Evolutionary conservation across 495 filamentous ascomycete species (phyloP).

Genomic region (Filosporella fistucella): DNA sequence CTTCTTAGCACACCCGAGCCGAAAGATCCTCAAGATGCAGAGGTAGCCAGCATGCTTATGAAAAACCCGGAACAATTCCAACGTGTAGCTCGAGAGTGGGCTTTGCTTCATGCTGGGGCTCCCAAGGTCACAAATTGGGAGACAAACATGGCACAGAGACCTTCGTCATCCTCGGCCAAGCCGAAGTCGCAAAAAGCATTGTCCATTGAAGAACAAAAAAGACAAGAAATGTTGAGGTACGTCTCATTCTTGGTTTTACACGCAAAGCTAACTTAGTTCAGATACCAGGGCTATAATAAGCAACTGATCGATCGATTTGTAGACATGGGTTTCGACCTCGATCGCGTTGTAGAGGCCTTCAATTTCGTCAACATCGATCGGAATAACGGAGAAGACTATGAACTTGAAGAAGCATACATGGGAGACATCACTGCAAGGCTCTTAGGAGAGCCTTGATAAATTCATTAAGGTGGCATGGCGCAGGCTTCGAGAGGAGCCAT

Average conservation of each 20-base stretch:
- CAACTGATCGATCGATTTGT: constrained; percentile 84
- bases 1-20: constrained; percentile 92
- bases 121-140: constrained; percentile 43
- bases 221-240: constrained; percentile 10
- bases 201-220: constrained; percentile 29
- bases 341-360: constrained; percentile 80
- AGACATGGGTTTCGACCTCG: constrained; percentile 92
- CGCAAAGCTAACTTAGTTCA: constrained; percentile 27
- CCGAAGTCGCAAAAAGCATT: constrained; percentile 12
- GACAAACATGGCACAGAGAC: background rate
- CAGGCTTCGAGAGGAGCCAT: too few species aligned
- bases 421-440: constrained; percentile 84
- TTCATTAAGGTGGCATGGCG: too few species aligned
- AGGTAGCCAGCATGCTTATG: constrained; percentile 90
- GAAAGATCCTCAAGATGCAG: constrained; percentile 94
- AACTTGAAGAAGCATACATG: constrained; percentile 80
- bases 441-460: constrained; percentile 66
- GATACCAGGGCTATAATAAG: constrained; percentile 87
- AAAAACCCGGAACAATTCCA: constrained; percentile 73
- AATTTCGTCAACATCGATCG: constrained; percentile 75
- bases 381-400: constrained; percentile 72
- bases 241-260: background rate
- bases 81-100: constrained; percentile 85
- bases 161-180: constrained; percentile 3
- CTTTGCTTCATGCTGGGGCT: constrained; percentile 76